Evolutionary conservation across 306 rosid species (phyloP).

Genomic region (Astragalus glycyphyllos): DNA sequence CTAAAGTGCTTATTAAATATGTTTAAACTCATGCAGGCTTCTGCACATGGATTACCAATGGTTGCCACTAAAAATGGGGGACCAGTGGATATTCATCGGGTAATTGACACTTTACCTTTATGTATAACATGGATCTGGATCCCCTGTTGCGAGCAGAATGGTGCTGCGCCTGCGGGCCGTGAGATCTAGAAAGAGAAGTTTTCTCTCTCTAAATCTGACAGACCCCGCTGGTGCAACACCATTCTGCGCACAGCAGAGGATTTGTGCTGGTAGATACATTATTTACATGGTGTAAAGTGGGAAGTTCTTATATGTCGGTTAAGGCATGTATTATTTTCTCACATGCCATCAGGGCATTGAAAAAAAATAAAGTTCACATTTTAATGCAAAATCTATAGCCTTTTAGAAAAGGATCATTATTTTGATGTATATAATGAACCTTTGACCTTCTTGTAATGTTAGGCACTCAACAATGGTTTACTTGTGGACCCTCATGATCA

Average conservation of each 20-base stretch:
- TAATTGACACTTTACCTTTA: constrained; percentile 42
- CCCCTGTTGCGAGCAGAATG: too few relatives aligned
- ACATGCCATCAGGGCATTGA: constrained; percentile 25
- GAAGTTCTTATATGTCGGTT: neutral
- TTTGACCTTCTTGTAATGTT: constrained; percentile 12
- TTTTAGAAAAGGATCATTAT: neutral
- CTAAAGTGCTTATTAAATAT: constrained; percentile 9
- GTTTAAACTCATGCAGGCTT: constrained; percentile 66
- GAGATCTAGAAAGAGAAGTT: too few relatives aligned
- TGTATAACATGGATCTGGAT: too few relatives aligned
- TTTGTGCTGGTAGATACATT: too few relatives aligned
- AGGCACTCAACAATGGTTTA: constrained; percentile 51
- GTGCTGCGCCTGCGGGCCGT: too few relatives aligned
- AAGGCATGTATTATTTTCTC: constrained; percentile 10
- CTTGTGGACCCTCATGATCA: constrained; percentile 54
- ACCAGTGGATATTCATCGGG: constrained; percentile 90
- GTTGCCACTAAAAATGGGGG: constrained; percentile 96
- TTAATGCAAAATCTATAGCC: neutral
- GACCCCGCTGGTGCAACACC: too few relatives aligned
- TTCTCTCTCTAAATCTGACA: too few relatives aligned
- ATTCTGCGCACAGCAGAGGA: too few relatives aligned
- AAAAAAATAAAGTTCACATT: neutral
- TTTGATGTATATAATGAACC: constrained; percentile 5
- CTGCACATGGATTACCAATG: constrained; percentile 95
- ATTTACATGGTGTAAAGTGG: constrained; percentile 2